Conservation (phyloP, 345 rosid species). For the Iberis pinnata region DNA sequence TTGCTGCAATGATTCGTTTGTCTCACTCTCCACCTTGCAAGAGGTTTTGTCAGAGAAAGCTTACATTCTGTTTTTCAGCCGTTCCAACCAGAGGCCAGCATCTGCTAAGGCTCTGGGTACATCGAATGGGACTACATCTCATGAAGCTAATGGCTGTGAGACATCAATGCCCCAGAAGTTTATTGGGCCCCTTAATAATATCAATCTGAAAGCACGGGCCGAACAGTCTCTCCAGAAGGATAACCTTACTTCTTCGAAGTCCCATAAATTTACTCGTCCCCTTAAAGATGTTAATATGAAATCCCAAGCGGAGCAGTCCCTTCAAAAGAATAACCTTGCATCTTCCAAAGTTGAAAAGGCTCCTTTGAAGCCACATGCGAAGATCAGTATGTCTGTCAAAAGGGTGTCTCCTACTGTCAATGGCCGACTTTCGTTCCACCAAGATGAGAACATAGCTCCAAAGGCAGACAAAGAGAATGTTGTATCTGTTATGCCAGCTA, state of each 20-base stretch:
- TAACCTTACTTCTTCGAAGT: constrained; percentile 34
- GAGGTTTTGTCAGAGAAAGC: constrained; percentile 91
- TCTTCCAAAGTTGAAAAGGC: constrained; percentile 49
- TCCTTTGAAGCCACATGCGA: constrained; percentile 42
- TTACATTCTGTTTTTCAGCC: constrained; percentile 85
- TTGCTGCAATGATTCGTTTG: constrained; percentile 81
- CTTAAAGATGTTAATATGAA: constrained; percentile 33
- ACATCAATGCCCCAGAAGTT: constrained; percentile 35
- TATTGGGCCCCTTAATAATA: constrained; percentile 34
- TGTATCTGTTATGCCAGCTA: constrained; percentile 19
- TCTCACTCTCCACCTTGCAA: constrained; percentile 66
- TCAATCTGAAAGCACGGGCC: constrained; percentile 28
- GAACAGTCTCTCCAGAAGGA: constrained; percentile 39
- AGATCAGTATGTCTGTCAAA: constrained; percentile 54
- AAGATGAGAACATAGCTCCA: constrained; percentile 36
- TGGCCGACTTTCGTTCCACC: constrained; percentile 40
- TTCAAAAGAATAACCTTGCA: constrained; percentile 28
- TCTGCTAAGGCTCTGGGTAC: constrained; percentile 31
- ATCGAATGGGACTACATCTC: constrained; percentile 53
- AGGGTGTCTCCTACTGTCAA: constrained; percentile 37
- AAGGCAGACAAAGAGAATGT: constrained; percentile 43
- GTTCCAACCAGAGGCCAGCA: constrained; percentile 56
- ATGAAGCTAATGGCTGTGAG: constrained; percentile 45
- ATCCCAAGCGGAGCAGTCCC: constrained; percentile 34
- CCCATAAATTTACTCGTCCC: constrained; percentile 31